A percentile compares a stretch with the other conserved stretches of the same genome.
phyloP scores from a whole-genome alignment of 768 basidiomycete genomes.

The Leccinum incarnatum region DNA sequence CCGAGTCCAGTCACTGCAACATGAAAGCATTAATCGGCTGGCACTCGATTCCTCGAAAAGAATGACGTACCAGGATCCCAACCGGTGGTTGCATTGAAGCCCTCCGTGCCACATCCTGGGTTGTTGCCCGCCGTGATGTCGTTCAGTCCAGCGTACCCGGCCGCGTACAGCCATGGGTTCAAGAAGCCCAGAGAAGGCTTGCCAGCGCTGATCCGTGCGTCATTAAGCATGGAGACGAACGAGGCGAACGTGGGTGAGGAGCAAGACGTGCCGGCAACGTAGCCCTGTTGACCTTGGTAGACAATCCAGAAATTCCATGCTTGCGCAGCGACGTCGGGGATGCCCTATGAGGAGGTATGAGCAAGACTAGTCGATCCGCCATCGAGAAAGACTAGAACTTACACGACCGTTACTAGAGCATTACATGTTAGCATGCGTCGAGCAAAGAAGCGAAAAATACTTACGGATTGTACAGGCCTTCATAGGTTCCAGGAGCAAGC shows the following conservation, averaged over 20 bases:
- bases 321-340: conserved; percentile 70
- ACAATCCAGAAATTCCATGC: conserved; percentile 48
- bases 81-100: conserved; percentile 57
- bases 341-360: conserved; percentile 33
- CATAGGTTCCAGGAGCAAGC: conserved; percentile 48
- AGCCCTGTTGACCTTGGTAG: conserved; percentile 35
- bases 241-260: conserved; percentile 63
- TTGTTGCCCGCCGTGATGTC: conserved; percentile 61
- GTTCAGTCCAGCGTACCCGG: conserved; percentile 39
- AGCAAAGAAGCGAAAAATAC: conserved; percentile 13
- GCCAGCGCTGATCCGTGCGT: conserved; percentile 48
- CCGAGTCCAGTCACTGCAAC: conserved; percentile 51
- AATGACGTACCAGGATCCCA: conserved; percentile 55
- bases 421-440: not conserved
- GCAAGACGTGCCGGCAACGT: conserved; percentile 64
- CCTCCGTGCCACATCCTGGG: conserved; percentile 58
- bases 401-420: conserved; percentile 52
- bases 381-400: conserved; percentile 16
- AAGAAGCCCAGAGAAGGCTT: conserved; percentile 56
- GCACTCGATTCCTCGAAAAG: not conserved
- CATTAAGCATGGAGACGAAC: conserved; percentile 63
- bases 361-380: not conserved
- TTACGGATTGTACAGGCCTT: conserved; percentile 60
- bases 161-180: conserved; percentile 57
- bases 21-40: not conserved